These are phyloP conservation scores for Sporobolomyces roseus DNA, from an alignment of 768 basidiomycete genomes.

Conservation along the genomic window DNA sequence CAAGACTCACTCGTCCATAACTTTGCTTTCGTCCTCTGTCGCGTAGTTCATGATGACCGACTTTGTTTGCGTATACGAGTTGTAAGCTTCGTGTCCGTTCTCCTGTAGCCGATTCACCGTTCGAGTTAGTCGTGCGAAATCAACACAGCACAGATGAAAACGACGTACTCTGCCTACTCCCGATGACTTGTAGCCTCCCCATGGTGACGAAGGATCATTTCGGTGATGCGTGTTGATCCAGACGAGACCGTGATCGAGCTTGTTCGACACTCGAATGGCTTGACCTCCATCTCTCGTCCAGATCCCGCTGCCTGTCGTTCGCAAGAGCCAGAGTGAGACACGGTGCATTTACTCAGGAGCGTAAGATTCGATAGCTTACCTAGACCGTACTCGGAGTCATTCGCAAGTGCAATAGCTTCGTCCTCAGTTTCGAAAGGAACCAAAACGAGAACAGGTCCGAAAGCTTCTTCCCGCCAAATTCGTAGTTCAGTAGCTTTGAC, in stretches of 20 bases:
- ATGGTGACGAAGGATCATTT: conserved; percentile 83
- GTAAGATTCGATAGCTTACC: conserved; percentile 61
- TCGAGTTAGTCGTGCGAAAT: too few relatives aligned
- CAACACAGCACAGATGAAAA: background rate
- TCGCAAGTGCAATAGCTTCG: conserved; percentile 76
- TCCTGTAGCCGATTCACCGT: conserved; percentile 59
- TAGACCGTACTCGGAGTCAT: conserved; percentile 83
- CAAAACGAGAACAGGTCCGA: conserved; percentile 85
- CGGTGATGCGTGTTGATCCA: conserved; percentile 89
- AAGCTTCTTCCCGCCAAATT: conserved; percentile 59
- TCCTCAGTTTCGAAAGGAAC: conserved; percentile 76
- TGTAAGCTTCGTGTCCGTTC: conserved; percentile 57
- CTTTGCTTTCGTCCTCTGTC: conserved; percentile 21
- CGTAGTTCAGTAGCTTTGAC: conserved; percentile 13
- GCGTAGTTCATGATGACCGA: conserved; percentile 26
- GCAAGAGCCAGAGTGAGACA: background rate
- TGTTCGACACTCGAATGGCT: conserved; percentile 68
- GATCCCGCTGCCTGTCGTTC: conserved; percentile 60
- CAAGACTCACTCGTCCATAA: conserved; percentile 30
- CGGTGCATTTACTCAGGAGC: too few relatives aligned
- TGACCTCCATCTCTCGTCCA: conserved; percentile 73
- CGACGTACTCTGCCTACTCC: conserved; percentile 13
- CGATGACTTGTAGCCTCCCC: conserved; percentile 55
- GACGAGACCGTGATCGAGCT: conserved; percentile 69
- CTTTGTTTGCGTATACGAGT: conserved; percentile 29